These are phyloP conservation scores for Apophysomyces sp. DNA, from an alignment of 371 early-diverging fungal genomes.

Conservation along the genomic window DNA sequence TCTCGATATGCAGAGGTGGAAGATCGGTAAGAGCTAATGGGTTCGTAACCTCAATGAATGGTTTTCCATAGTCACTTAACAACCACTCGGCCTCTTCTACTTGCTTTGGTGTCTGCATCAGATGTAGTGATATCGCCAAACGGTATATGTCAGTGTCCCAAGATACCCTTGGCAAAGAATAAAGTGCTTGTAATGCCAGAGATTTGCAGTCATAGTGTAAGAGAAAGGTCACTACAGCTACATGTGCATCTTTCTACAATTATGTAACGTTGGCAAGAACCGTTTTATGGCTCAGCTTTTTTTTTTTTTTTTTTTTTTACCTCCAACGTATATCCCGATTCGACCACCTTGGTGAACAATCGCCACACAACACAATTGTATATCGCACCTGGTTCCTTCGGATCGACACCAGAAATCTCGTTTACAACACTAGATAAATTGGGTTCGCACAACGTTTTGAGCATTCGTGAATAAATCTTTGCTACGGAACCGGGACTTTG, in stretches of 20 bases:
- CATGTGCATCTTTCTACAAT: slow-evolving; percentile 23
- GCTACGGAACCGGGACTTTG: slow-evolving; percentile 16
- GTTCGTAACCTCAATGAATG: slow-evolving; percentile 32
- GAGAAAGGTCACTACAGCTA: slow-evolving; percentile 20
- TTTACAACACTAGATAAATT: slow-evolving; percentile 20
- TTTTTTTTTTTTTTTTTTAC: slow-evolving; percentile 13
- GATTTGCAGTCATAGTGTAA: slow-evolving; percentile 16
- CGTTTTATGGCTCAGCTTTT: neutral
- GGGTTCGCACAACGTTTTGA: slow-evolving; percentile 31
- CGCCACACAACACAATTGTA: slow-evolving; percentile 31
- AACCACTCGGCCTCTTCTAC: slow-evolving; percentile 33
- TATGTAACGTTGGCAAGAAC: neutral
- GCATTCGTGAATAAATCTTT: slow-evolving; percentile 32
- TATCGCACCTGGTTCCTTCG: slow-evolving; percentile 12
- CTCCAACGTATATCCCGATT: slow-evolving; percentile 38
- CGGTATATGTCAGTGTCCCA: slow-evolving; percentile 39
- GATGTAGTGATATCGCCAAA: slow-evolving; percentile 33
- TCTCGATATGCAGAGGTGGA: slow-evolving; percentile 28
- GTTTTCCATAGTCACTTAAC: slow-evolving; percentile 35
- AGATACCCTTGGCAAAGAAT: slow-evolving; percentile 27
- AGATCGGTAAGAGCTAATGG: slow-evolving; percentile 31
- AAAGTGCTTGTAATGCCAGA: slow-evolving; percentile 39
- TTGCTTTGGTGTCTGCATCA: slow-evolving; percentile 34
- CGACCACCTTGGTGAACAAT: slow-evolving; percentile 38
- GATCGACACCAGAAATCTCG: slow-evolving; percentile 13